These are phyloP conservation scores for Penicillium desertorum DNA, from an alignment of 495 filamentous ascomycete genomes.

Conservation along the genomic window DNA sequence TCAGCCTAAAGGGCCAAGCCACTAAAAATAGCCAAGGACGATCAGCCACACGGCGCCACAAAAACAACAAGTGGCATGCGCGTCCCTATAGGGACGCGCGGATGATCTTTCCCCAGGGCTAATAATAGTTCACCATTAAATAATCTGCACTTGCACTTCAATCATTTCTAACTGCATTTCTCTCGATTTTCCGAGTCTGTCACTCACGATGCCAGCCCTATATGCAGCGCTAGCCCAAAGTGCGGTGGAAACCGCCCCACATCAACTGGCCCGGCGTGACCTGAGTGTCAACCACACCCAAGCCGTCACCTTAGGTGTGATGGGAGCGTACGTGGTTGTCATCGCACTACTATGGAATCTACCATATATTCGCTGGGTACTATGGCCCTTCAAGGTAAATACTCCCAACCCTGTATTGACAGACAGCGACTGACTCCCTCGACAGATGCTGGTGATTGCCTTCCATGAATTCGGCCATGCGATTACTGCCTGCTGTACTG, in stretches of 20 bases:
- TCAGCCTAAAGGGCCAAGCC: background rate
- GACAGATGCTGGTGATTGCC: slow-evolving; percentile 77
- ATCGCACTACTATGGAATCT: slow-evolving; percentile 79
- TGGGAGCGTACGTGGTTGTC: slow-evolving; percentile 66
- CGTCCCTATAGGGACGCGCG: slow-evolving; percentile 11
- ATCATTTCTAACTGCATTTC: background rate
- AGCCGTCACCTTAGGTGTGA: slow-evolving; percentile 68
- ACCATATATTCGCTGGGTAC: slow-evolving; percentile 66
- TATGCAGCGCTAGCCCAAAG: slow-evolving; percentile 28
- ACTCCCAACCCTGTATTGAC: background rate
- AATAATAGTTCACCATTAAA: background rate
- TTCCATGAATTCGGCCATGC: slow-evolving; percentile 85
- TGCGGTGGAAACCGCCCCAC: slow-evolving; percentile 30
- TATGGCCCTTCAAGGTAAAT: slow-evolving; percentile 81
- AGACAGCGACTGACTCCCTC: slow-evolving; percentile 1
- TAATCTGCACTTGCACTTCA: background rate
- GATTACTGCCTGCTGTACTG: slow-evolving; percentile 68
- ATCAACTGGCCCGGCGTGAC: slow-evolving; percentile 45
- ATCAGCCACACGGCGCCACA: slow-evolving; percentile 5
- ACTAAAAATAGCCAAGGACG: slow-evolving; percentile 9
- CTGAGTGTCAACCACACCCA: slow-evolving; percentile 70
- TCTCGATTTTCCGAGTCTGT: background rate
- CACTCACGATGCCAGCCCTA: slow-evolving; percentile 33
- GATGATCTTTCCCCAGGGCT: background rate
- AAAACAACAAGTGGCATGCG: slow-evolving; percentile 5